Percentiles rank a stretch among this genome's conserved stretches.
Conservation (phyloP, 306 rosid species). For the Vigna trinervia region DNA sequence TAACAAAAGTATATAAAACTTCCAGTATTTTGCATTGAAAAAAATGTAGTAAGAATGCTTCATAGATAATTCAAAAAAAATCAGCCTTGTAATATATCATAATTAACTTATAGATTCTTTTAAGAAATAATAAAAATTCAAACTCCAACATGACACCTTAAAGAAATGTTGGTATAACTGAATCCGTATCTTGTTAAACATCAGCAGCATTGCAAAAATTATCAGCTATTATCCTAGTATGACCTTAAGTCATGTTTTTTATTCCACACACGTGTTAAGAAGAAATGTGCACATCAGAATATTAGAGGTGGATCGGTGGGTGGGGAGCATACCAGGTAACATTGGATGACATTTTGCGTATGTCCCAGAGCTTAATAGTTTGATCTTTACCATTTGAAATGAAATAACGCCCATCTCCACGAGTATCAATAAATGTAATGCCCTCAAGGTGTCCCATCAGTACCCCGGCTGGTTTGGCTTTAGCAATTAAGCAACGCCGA, state of each 20-base stretch:
- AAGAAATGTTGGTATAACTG: constrained; percentile 1
- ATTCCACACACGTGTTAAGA: constrained; percentile 16
- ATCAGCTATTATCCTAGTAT: not conserved
- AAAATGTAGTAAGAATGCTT: constrained; percentile 11
- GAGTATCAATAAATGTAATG: constrained; percentile 80
- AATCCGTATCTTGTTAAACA: constrained; percentile 15
- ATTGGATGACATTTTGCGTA: constrained; percentile 80
- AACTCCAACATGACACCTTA: not conserved
- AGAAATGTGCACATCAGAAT: constrained; percentile 17
- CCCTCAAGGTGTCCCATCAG: constrained; percentile 92
- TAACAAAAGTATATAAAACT: not conserved
- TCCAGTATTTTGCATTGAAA: not conserved
- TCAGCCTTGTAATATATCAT: constrained; percentile 14
- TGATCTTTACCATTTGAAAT: constrained; percentile 97
- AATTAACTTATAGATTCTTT: constrained; percentile 27
- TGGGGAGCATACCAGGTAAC: constrained; percentile 59
- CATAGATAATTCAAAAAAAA: not conserved
- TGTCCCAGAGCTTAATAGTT: constrained; percentile 96
- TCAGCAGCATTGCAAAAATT: constrained; percentile 25
- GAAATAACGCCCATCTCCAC: constrained; percentile 94
- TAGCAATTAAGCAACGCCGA: constrained; percentile 74
- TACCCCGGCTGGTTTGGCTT: constrained; percentile 79
- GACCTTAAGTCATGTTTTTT: not conserved
- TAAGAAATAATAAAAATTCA: constrained; percentile 15
- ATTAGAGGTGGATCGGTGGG: not conserved